A percentile compares a stretch with the other conserved stretches of the same genome.
phyloP scores from a whole-genome alignment of 2,329 filamentous ascomycete species.

The Ramularia collo-cygni region DNA sequence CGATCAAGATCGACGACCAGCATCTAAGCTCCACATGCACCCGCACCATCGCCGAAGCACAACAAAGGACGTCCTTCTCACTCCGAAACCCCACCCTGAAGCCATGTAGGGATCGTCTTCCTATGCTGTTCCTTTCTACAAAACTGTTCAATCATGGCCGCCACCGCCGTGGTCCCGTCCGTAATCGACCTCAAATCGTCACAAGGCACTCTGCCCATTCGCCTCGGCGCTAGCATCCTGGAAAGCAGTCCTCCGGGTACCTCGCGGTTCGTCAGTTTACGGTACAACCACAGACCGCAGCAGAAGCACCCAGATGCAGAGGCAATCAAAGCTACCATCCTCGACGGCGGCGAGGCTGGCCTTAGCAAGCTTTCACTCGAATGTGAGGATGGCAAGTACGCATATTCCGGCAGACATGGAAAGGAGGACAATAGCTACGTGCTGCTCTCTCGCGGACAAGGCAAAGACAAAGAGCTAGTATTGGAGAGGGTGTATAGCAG shows the following conservation, averaged over 20 bases:
- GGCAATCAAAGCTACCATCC: constrained; percentile 17
- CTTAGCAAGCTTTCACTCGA: constrained; percentile 17
- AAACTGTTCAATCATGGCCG: constrained; percentile 13
- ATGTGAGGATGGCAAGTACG: constrained; percentile 27
- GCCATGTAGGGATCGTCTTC: background rate
- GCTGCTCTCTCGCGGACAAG: constrained; percentile 20
- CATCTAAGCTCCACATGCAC: no score
- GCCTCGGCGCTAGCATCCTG: constrained; percentile 24
- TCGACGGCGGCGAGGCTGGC: constrained; percentile 17
- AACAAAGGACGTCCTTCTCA: constrained; percentile 1
- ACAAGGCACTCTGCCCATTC: constrained; percentile 23
- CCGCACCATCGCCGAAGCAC: background rate
- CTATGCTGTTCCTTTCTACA: background rate
- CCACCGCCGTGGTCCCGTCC: constrained; percentile 15
- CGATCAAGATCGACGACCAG: background rate
- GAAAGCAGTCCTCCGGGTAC: constrained; percentile 10
- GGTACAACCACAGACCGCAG: constrained; percentile 41
- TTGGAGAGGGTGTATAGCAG: constrained; percentile 75
- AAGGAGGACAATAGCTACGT: constrained; percentile 66
- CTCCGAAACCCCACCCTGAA: background rate
- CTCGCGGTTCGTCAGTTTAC: constrained; percentile 19
- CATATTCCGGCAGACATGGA: constrained; percentile 34
- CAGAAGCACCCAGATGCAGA: constrained; percentile 18
- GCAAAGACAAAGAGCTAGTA: constrained; percentile 21
- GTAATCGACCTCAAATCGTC: constrained; percentile 22